Conservation (phyloP, 345 rosid species). For the Xanthoceras sorbifolium region DNA sequence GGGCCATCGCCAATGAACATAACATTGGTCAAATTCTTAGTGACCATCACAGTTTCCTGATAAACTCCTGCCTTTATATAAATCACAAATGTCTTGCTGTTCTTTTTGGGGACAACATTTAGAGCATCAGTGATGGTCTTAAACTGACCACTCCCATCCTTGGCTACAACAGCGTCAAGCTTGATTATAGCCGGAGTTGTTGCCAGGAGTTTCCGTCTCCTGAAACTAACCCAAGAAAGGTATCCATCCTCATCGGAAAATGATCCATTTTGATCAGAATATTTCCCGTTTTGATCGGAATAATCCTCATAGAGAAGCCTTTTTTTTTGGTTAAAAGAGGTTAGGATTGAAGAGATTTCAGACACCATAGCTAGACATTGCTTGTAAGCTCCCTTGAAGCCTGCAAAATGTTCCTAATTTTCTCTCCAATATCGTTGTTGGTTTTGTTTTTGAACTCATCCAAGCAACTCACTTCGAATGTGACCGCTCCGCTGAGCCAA, state of each 20-base stretch:
- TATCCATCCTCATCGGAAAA: background rate
- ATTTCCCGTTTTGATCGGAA: background rate
- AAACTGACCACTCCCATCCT: slow-evolving; percentile 73
- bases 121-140: slow-evolving; percentile 62
- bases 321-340: slow-evolving; percentile 19
- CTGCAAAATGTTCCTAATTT: slow-evolving; percentile 47
- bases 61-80: slow-evolving; percentile 74
- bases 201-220: slow-evolving; percentile 38
- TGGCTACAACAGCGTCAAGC: slow-evolving; percentile 59
- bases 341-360: slow-evolving; percentile 38
- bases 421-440: slow-evolving; percentile 31
- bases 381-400: slow-evolving; percentile 54
- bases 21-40: slow-evolving; percentile 36
- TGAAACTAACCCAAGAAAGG: slow-evolving; percentile 54
- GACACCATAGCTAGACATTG: slow-evolving; percentile 71
- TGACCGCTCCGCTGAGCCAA: slow-evolving; percentile 80
- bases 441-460: slow-evolving; percentile 67
- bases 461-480: slow-evolving; percentile 72
- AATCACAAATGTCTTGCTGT: slow-evolving; percentile 42
- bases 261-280: background rate
- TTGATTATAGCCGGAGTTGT: slow-evolving; percentile 27
- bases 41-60: slow-evolving; percentile 47
- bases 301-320: slow-evolving; percentile 24
- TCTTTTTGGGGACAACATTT: slow-evolving; percentile 38
- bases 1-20: slow-evolving; percentile 82